Conservation (phyloP, 2,329 filamentous ascomycete species). For the Cladosporium sp. region DNA sequence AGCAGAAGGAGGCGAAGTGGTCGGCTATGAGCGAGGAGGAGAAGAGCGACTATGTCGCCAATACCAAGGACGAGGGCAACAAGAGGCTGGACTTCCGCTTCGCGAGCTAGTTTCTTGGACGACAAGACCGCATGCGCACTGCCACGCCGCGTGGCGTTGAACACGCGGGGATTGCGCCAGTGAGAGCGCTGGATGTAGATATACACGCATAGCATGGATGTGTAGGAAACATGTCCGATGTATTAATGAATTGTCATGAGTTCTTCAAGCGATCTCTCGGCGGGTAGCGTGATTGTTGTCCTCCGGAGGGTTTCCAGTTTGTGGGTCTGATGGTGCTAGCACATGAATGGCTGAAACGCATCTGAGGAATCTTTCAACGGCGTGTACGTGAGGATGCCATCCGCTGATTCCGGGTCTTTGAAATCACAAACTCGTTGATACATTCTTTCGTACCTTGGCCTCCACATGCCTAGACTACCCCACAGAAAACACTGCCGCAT, state of each 20-base stretch:
- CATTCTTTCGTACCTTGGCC: not conserved
- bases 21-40: constrained; percentile 51
- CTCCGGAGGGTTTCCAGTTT: not conserved
- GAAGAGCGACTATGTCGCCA: constrained; percentile 51
- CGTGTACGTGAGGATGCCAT: not conserved
- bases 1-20: constrained; percentile 41
- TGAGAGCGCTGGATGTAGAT: not conserved
- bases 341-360: not conserved
- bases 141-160: not conserved
- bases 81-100: constrained; percentile 46
- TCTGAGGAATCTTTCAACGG: not conserved
- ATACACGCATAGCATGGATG: not conserved
- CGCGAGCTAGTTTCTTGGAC: constrained; percentile 27
- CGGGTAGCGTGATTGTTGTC: not conserved
- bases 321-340: not conserved
- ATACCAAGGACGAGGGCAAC: constrained; percentile 42
- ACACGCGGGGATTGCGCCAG: not conserved
- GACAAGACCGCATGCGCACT: constrained; percentile 2
- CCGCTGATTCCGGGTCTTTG: not conserved
- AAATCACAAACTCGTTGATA: not conserved
- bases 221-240: not conserved
- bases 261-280: not conserved
- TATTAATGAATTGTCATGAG: not conserved
- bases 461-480: not conserved
- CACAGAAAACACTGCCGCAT: not conserved